Conservation (phyloP, 2,329 filamentous ascomycete species). For the Allantophomopsis lycopodina region DNA sequence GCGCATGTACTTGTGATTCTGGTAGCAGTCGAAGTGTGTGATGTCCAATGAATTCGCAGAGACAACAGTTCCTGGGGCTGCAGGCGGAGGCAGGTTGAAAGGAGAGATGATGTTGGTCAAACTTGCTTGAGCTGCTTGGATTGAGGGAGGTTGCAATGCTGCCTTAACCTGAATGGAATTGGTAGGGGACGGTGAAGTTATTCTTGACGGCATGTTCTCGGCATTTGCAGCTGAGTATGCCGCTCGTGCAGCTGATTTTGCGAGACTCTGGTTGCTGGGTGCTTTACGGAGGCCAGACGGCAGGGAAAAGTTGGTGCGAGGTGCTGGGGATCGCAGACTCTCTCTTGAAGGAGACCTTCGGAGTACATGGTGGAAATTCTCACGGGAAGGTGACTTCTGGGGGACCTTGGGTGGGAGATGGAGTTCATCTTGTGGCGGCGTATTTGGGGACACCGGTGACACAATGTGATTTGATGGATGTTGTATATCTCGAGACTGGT, state of each 20-base stretch:
- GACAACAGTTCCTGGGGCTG: constrained; percentile 9
- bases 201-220: neutral
- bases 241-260: neutral
- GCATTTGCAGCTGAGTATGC: neutral
- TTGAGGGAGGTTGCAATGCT: neutral
- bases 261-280: neutral
- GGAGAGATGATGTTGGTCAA: neutral
- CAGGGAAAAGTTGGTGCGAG: too few relatives aligned
- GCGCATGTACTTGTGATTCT: constrained; percentile 16
- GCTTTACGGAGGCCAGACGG: too few relatives aligned
- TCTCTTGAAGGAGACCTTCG: too few relatives aligned
- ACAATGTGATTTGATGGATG: constrained; percentile 7
- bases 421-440: constrained; percentile 8
- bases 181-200: neutral
- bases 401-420: neutral
- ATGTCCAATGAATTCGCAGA: constrained; percentile 8
- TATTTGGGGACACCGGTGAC: constrained; percentile 10
- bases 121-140: neutral
- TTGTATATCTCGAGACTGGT: constrained; percentile 10
- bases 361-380: too few relatives aligned
- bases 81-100: constrained; percentile 3
- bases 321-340: too few relatives aligned
- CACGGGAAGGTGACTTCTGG: neutral
- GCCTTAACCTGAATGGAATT: neutral
- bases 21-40: constrained; percentile 16